These are phyloP conservation scores for Naegleria gruberi DNA, from an alignment of 208 protist genomes.

Conservation along the genomic window DNA sequence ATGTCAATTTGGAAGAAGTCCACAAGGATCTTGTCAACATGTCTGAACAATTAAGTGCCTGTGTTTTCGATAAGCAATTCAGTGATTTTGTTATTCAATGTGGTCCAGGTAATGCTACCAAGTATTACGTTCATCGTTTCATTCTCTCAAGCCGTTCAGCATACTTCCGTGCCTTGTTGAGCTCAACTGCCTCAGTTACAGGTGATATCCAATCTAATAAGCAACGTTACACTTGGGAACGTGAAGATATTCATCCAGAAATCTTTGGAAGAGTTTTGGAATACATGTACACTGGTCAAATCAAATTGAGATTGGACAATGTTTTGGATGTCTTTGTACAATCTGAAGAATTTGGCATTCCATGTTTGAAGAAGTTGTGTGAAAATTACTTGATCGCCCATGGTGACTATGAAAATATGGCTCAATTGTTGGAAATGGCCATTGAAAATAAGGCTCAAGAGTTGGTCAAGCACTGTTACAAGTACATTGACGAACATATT, in stretches of 20 bases:
- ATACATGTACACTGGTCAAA: conserved; percentile 4
- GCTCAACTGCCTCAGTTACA: not conserved
- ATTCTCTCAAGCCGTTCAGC: not conserved
- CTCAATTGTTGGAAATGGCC: not conserved
- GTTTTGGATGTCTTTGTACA: conserved; percentile 1
- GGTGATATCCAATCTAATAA: not conserved
- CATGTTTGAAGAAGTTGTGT: not conserved
- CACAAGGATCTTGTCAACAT: not conserved
- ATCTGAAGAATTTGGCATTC: not conserved
- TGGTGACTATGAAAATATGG: not conserved
- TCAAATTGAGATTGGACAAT: conserved; percentile 6
- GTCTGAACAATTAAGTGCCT: not conserved
- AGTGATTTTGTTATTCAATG: not conserved
- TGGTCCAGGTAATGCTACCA: not conserved
- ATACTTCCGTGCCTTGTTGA: not conserved
- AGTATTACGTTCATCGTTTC: not conserved
- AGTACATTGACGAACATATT: not conserved
- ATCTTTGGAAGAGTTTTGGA: not conserved
- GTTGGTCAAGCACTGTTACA: not conserved
- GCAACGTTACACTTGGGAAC: not conserved
- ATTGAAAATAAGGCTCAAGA: not conserved
- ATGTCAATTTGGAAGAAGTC: not conserved
- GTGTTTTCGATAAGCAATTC: not conserved
- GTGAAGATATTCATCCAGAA: not conserved
- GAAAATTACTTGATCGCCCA: not conserved